phyloP scores from a whole-genome alignment of 805 yeast genomes.

The Myxozyma lipomycoides region DNA sequence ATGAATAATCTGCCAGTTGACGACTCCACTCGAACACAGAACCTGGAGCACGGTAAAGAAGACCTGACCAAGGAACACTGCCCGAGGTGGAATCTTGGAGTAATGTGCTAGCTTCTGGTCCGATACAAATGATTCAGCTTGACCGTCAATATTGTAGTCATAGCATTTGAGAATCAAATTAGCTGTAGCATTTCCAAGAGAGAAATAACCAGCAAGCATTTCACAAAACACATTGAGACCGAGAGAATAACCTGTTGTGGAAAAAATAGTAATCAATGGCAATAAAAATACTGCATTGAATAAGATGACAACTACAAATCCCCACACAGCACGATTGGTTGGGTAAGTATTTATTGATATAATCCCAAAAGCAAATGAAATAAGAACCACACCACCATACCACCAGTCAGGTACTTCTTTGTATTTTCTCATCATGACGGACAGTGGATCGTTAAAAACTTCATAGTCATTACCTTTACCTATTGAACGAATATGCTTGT shows the following conservation, averaged over 20 bases:
- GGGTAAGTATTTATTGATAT: conserved; percentile 48
- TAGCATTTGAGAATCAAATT: conserved; percentile 46
- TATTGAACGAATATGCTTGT: too few relatives aligned
- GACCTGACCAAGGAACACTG: conserved; percentile 53
- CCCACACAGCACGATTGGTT: conserved; percentile 59
- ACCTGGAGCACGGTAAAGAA: conserved; percentile 44
- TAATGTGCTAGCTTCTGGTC: conserved; percentile 66
- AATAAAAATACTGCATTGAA: conserved; percentile 54
- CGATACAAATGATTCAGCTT: conserved; percentile 51
- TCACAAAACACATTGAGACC: conserved; percentile 63
- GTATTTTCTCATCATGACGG: conserved; percentile 54
- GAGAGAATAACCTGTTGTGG: conserved; percentile 57
- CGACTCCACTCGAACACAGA: conserved; percentile 43
- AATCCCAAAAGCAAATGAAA: conserved; percentile 45
- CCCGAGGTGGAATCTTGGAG: conserved; percentile 58
- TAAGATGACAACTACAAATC: conserved; percentile 52
- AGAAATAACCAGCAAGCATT: conserved; percentile 58
- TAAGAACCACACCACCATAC: conserved; percentile 46
- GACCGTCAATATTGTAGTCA: conserved; percentile 54
- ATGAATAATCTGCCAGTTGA: conserved; percentile 31
- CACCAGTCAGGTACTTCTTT: conserved; percentile 65
- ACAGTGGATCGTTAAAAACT: conserved; percentile 14
- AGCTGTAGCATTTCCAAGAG: conserved; percentile 5
- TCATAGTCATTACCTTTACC: too few relatives aligned
- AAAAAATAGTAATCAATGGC: conserved; percentile 60